Base-by-base conservation (phyloP, 2,329 filamentous ascomycete species). In the Hypoxylon sp. region DNA sequence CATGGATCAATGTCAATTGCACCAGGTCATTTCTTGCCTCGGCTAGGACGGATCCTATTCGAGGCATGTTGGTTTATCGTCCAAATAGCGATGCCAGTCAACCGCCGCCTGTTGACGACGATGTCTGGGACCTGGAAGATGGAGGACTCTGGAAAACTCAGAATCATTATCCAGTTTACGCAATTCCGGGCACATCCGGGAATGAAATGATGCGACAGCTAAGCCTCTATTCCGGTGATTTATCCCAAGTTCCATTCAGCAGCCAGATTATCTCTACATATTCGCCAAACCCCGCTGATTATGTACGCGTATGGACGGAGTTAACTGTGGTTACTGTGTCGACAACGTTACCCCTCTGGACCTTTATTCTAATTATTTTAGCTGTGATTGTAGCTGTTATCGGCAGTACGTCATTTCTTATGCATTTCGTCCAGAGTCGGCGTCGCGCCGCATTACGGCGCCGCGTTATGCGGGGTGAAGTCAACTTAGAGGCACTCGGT, bases 401-500 rank as follows among this genome's bases (percentile, higher is more conserved):
- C 46, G 84, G 86, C 2, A 80, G 83, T 10, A 93, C 90, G 0
- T 96, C 89, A 1, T 77, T 90, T 44, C 82, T 86, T 58, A 97
- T 96, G 92, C 94, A 96, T 74, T 83, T 90, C 22, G 83, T 96
- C 31, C 93, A 97, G 77, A 87, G 89, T 37, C 86, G 88, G 52
- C 89, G 94, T 31, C 89, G 94, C 8, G 85, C 85, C 24, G 84
- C 84, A 1, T 82, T 98, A 10, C 88, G 89, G 55, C 86, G 88
- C 52, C 89, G 94, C 11, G 91, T 98, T 14, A 85, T 88, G 64
- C 85, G 84, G 6, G 94, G 95, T 58, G 92, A 97, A 73, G 90
- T 97, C 19, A 93, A 98, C 75, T 84, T 98, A 2, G 94, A 98
- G 79, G 90, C 89, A 2, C 86, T 97, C 72, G 94, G 94, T 1